phyloP scores from a whole-genome alignment of 495 filamentous ascomycete genomes.

The Annulohypoxylon stygium region DNA sequence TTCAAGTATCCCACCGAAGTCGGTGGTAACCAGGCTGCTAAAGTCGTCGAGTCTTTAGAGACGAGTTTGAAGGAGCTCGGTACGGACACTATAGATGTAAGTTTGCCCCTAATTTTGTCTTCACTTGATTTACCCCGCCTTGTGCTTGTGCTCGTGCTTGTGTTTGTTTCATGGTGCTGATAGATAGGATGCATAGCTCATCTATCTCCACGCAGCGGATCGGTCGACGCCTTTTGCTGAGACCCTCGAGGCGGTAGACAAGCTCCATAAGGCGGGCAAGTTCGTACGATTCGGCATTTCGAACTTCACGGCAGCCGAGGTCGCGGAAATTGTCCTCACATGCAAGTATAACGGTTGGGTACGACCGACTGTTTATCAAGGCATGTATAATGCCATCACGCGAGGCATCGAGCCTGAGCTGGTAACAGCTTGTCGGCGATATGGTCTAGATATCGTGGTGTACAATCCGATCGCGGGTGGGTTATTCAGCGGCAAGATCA shows the following conservation, averaged over 20 bases:
- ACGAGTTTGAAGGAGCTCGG: conserved; percentile 77
- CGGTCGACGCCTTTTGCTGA: conserved; percentile 81
- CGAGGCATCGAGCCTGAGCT: conserved; percentile 86
- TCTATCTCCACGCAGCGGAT: conserved; percentile 90
- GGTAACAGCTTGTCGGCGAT: conserved; percentile 82
- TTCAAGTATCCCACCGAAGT: conserved; percentile 71
- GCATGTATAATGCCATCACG: conserved; percentile 79
- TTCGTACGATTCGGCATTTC: conserved; percentile 84
- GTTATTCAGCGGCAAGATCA: conserved; percentile 88
- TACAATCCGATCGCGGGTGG: conserved; percentile 91
- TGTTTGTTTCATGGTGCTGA: conserved; percentile 13
- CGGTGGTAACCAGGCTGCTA: conserved; percentile 71
- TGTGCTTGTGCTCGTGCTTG: neutral
- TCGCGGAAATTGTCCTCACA: conserved; percentile 88
- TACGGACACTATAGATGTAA: conserved; percentile 78
- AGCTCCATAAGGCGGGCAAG: conserved; percentile 88
- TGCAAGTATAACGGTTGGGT: conserved; percentile 84
- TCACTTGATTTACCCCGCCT: neutral
- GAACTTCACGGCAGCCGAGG: conserved; percentile 91
- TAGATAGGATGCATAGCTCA: conserved; percentile 62
- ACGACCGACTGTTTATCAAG: conserved; percentile 74
- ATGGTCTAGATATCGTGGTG: conserved; percentile 88
- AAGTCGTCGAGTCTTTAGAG: conserved; percentile 72
- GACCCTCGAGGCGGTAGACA: conserved; percentile 80
- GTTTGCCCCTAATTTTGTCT: conserved; percentile 13